These are phyloP conservation scores for Teratosphaeria nubilosa DNA, from an alignment of 2,329 filamentous ascomycete species.

Conservation along the genomic window DNA sequence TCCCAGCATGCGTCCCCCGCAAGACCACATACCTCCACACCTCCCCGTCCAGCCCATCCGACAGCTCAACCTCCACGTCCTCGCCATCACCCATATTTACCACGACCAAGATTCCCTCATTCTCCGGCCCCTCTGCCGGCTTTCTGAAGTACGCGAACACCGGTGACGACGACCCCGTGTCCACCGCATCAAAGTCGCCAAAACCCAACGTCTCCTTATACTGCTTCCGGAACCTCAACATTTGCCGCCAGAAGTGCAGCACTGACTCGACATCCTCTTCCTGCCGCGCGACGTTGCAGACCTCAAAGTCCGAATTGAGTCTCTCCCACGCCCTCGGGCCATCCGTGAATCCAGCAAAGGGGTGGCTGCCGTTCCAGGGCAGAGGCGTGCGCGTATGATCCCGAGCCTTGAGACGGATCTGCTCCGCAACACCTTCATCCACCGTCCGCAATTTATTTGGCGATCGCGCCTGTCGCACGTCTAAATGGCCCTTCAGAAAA, in stretches of 20 bases:
- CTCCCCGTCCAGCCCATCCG: background rate
- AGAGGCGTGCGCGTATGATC: slow-evolving; percentile 60
- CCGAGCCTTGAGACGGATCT: slow-evolving; percentile 32
- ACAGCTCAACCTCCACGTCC: background rate
- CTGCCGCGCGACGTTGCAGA: slow-evolving; percentile 50
- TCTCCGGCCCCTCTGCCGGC: background rate
- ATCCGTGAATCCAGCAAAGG: slow-evolving; percentile 49
- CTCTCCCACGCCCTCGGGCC: slow-evolving; percentile 50
- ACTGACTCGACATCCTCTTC: slow-evolving; percentile 34
- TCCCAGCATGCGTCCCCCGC: background rate
- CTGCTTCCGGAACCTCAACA: slow-evolving; percentile 45
- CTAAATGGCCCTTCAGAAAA: slow-evolving; percentile 29
- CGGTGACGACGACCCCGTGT: background rate
- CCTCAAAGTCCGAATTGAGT: slow-evolving; percentile 40
- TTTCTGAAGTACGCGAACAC: background rate
- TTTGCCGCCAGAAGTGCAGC: slow-evolving; percentile 51
- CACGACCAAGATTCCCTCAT: background rate
- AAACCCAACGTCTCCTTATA: slow-evolving; percentile 22
- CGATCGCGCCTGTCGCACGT: slow-evolving; percentile 42
- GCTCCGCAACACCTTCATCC: background rate
- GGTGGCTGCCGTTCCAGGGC: slow-evolving; percentile 46
- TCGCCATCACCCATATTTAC: background rate
- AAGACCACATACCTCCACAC: background rate
- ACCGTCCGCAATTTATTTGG: background rate
- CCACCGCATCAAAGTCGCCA: background rate